Percentiles rank a stretch among this genome's conserved stretches.
Evolutionary conservation across 2,329 filamentous ascomycete genomes (phyloP).

Genomic region (Aspergillus bombycis): DNA sequence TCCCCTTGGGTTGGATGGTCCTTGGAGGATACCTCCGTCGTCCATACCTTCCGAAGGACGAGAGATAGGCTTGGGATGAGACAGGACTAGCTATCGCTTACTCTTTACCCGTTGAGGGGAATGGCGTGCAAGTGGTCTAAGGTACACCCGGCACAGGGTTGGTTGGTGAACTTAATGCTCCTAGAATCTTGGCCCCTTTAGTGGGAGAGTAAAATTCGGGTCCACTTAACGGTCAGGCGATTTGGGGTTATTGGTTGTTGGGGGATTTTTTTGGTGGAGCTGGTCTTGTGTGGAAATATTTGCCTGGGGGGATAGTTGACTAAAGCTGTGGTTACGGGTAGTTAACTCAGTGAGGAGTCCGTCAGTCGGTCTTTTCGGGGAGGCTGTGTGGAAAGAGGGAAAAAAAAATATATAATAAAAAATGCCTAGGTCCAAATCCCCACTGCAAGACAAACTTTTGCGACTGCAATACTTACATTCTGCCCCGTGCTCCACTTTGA

Average conservation of each 20-base stretch:
- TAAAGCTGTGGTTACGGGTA: not conserved
- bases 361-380: not conserved
- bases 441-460: conserved; percentile 7
- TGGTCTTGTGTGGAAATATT: not conserved
- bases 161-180: not conserved
- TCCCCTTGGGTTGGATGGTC: not conserved
- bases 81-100: not conserved
- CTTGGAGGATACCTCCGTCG: not conserved
- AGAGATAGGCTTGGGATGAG: not conserved
- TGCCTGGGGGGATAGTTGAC: not conserved
- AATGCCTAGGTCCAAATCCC: not conserved
- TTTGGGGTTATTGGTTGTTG: not conserved
- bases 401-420: not conserved
- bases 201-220: not conserved
- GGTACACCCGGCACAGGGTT: not conserved
- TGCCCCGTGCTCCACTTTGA: conserved; percentile 13
- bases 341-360: not conserved
- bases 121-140: not conserved
- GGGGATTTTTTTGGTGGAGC: not conserved
- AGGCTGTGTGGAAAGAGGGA: not conserved
- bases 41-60: not conserved
- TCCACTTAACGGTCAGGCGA: conserved; percentile 9
- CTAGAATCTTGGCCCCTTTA: conserved; percentile 5
- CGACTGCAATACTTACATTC: conserved; percentile 11
- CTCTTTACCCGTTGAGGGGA: not conserved